These are phyloP conservation scores for Aspergillus tubingensis DNA, from an alignment of 2,329 filamentous ascomycete genomes.

Conservation along the genomic window DNA sequence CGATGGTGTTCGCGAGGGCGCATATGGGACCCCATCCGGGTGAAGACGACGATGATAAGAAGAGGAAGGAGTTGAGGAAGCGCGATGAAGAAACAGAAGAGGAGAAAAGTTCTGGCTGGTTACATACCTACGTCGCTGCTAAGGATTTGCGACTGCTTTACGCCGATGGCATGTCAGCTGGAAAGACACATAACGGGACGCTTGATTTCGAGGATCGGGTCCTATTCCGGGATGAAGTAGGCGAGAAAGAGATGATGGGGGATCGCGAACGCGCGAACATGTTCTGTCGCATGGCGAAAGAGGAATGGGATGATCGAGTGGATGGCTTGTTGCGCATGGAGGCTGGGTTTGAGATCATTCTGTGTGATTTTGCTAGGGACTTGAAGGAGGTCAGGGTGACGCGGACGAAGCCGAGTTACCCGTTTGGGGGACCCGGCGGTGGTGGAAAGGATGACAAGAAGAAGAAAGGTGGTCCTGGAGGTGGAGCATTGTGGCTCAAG, in stretches of 20 bases:
- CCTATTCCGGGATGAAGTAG: slow-evolving; percentile 49
- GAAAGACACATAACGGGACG: slow-evolving; percentile 65
- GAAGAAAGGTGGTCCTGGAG: background rate
- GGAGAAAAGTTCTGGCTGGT: slow-evolving; percentile 51
- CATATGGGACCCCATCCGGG: slow-evolving; percentile 16
- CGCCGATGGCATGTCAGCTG: slow-evolving; percentile 70
- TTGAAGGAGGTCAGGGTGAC: slow-evolving; percentile 42
- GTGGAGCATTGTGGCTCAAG: slow-evolving; percentile 16
- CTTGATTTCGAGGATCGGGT: slow-evolving; percentile 68
- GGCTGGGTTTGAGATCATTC: slow-evolving; percentile 69
- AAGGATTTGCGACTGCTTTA: slow-evolving; percentile 64
- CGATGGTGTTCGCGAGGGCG: slow-evolving; percentile 60
- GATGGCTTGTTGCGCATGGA: slow-evolving; percentile 70
- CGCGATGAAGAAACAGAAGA: background rate
- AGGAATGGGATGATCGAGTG: slow-evolving; percentile 54
- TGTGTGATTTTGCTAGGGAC: slow-evolving; percentile 61
- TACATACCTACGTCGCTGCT: slow-evolving; percentile 66
- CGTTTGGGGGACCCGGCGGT: background rate
- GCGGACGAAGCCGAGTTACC: slow-evolving; percentile 21
- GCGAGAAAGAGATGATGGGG: slow-evolving; percentile 8
- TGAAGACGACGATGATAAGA: background rate
- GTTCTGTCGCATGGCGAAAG: slow-evolving; percentile 57
- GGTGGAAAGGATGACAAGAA: background rate
- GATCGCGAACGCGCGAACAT: slow-evolving; percentile 57
- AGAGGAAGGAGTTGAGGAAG: background rate